Evolutionary conservation across 495 filamentous ascomycete genomes (phyloP), one percentile per base, ranked within the genome.

Genomic region (Podospora sp.): DNA sequence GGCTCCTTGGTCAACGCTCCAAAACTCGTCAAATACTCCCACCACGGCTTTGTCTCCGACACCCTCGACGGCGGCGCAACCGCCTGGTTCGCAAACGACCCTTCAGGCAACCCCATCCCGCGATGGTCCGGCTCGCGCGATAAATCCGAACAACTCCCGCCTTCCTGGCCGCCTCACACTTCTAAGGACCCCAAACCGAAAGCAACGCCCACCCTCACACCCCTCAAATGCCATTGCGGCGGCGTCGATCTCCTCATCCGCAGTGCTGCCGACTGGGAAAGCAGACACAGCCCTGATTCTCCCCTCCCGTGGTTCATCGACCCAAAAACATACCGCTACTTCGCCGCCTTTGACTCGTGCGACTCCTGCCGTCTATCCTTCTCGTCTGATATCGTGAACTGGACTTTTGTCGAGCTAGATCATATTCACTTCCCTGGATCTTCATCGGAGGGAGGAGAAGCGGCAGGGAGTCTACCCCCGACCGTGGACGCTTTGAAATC

Each of bases 11-110:
- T 20, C 25, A 59, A 59, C 16, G 25, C 6, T 25, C 56, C 56
- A 5, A 26, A 33, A 2, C 56, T 59, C 2, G 18, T 59, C 24
- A 27, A 7, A 11, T 59, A 59, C 27, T 22, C 56, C 1, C 21
- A 59, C 9, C 56, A 59, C 56, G 26, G 22, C 21, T 59, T 6
- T 25, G 26, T 59, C 24, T 21, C 21, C 26, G 56, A 59, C 25
- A 59, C 56, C 18, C 24, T 59, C 26, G 56, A 59, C 26, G 56
- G 56, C 24, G 56, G 56, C 16, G 56, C 56, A 16, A 33, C 56
- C 9, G 16, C 33, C 18, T 59, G 56, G 56, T 35, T 59, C 18
- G 24, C 24, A 1, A 59, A 20, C 1, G 56, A 59, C 27, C 5
- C 14, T 25, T 9, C 6, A 2, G 52, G 52, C 2, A 55, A 55